These are phyloP conservation scores for Cryptosporidium xiaoi DNA, from an alignment of 169 alveolate genomes.

Conservation along the genomic window DNA sequence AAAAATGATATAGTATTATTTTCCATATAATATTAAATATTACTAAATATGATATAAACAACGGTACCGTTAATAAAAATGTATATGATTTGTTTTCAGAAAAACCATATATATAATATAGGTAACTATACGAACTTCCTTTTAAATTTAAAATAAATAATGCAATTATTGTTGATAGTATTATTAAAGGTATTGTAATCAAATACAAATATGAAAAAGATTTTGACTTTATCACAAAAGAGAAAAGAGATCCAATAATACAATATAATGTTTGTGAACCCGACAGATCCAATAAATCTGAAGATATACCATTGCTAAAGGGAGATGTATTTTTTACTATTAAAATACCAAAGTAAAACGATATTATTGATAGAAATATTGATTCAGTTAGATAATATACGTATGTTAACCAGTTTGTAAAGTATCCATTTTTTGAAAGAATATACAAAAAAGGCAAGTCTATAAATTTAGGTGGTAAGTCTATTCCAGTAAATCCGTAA, in stretches of 20 bases:
- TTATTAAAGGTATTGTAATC: not conserved
- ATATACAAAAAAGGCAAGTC: conserved; percentile 53
- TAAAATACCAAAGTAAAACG: conserved; percentile 24
- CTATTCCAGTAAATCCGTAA: conserved; percentile 41
- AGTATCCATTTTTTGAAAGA: conserved; percentile 40
- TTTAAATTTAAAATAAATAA: not conserved
- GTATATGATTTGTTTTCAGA: not conserved
- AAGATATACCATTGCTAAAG: conserved; percentile 2
- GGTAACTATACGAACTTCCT: too few species aligned
- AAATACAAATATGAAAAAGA: conserved; percentile 1
- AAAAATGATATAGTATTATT: not conserved
- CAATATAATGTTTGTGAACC: conserved; percentile 40
- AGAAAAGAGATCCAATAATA: conserved; percentile 18
- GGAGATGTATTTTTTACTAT: conserved; percentile 7
- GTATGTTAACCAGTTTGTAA: conserved; percentile 25
- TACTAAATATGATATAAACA: conserved; percentile 21
- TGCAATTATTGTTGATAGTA: not conserved
- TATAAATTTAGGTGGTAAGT: conserved; percentile 27
- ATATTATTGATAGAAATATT: not conserved
- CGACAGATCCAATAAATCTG: conserved; percentile 21
- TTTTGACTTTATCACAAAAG: conserved; percentile 24
- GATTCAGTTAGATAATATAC: conserved; percentile 3
- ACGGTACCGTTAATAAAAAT: conserved; percentile 32
- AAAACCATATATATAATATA: not conserved
- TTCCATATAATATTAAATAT: conserved; percentile 46